Conservation (phyloP, 169 alveolate genomes). For the Perkinsus chesapeaki region DNA sequence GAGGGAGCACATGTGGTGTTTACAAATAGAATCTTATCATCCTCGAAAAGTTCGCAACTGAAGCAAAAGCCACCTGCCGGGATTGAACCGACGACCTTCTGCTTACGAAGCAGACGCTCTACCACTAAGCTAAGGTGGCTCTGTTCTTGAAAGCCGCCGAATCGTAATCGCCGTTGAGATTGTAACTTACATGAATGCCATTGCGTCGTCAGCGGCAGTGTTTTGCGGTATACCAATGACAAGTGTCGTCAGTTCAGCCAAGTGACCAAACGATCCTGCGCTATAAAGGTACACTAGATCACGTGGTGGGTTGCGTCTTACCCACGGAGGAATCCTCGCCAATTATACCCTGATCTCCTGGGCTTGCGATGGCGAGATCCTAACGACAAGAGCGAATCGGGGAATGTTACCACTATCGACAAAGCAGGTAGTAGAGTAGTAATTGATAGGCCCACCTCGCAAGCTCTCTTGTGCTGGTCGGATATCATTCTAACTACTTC, state of each 20-base stretch:
- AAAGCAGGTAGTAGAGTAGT: not conserved
- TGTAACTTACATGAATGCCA: not conserved
- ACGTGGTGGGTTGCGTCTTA: not conserved
- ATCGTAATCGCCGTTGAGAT: not conserved
- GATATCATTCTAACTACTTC: not conserved
- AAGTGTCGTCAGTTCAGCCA: not conserved
- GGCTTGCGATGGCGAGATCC: not conserved
- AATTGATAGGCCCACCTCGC: not conserved
- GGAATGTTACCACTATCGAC: too few species aligned
- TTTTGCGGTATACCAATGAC: not conserved
- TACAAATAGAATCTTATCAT: not conserved
- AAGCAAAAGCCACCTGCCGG: not conserved
- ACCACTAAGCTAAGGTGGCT: not conserved
- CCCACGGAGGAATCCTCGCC: not conserved
- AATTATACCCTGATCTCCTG: not conserved
- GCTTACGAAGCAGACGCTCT: not conserved
- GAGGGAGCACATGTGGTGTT: not conserved
- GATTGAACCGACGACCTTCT: not conserved
- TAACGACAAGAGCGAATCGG: too few species aligned
- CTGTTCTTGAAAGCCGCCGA: not conserved
- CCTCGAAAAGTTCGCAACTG: not conserved
- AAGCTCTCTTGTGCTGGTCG: not conserved
- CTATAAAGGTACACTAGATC: too few species aligned
- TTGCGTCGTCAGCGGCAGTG: not conserved
- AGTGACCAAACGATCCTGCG: not conserved